Evolutionary conservation across 805 yeast species (phyloP), one percentile per base, ranked within the genome.

Genomic region (Suhomyces kilbournensis): DNA sequence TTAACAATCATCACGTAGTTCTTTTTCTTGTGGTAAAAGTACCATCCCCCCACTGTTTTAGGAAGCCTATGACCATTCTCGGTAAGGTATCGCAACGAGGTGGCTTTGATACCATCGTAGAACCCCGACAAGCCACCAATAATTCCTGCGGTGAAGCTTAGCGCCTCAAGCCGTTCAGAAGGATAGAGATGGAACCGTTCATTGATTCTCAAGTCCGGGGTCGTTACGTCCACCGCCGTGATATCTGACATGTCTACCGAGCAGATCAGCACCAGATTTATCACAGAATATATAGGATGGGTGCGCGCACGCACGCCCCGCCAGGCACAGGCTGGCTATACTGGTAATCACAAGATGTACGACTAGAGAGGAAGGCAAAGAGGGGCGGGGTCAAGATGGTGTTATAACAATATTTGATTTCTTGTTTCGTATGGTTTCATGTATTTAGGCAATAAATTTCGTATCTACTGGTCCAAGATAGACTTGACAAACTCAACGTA

Each of bases 401-500:
- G n/a, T n/a, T n/a, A n/a, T n/a, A n/a, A n/a, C 17, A 6, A n/a
- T 10, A 8, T 5, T 14, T n/a, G 35, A 1, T 2, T n/a, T n/a
- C 12, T 12, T n/a, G 17, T 32, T 32, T 38, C 42, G 17, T 38
- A 38, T 38, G 28, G 28, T 26, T 7, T 26, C 28, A 26, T 26
- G 23, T 38, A 38, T 38, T 38, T n/a, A 35, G 20, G 20, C 19
- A 15, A 35, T 15, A 35, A 35, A 8, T n/a, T 6, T 15, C n/a
- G 14, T 15, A 23, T 19, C 53, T 78, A 92, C 75, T 92, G 97
- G 63, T 96, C 94, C 69, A 92, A 80, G 58, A 92, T 89, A 55
- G 93, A 86, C 78, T 92, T 92, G 62, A 93, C 97, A 70, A 93
- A 93, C 69, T 91, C 96, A 48, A 88, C 91, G 67, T 94, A 94